A percentile compares a stretch with the other conserved stretches of the same genome.
These are phyloP conservation scores for Stagonosporopsis rhizophila DNA, from an alignment of 2,329 filamentous ascomycete genomes.

Conservation along the genomic window DNA sequence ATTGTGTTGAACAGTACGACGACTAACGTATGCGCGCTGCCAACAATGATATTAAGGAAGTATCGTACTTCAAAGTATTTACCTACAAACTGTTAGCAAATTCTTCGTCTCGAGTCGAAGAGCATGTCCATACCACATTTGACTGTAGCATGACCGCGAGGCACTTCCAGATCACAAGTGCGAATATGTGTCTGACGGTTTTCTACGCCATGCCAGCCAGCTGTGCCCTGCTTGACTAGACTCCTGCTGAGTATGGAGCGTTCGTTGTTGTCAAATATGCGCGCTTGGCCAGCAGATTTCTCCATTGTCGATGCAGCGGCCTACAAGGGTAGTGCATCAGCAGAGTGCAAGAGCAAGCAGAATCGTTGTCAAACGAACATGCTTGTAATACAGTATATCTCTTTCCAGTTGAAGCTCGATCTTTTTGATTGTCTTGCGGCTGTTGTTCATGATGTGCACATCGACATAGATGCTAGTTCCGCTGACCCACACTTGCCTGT, in stretches of 20 bases:
- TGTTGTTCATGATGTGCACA: slow-evolving; percentile 60
- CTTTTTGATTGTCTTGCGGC: slow-evolving; percentile 57
- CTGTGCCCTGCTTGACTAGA: slow-evolving; percentile 52
- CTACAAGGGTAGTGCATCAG: slow-evolving; percentile 39
- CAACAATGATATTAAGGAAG: slow-evolving; percentile 60
- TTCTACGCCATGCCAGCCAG: slow-evolving; percentile 58
- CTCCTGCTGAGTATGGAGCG: slow-evolving; percentile 55
- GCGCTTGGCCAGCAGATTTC: slow-evolving; percentile 58
- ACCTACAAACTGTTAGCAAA: slow-evolving; percentile 40
- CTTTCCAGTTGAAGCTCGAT: slow-evolving; percentile 61
- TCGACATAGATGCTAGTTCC: slow-evolving; percentile 63
- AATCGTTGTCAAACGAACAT: slow-evolving; percentile 41
- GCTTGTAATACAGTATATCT: slow-evolving; percentile 60
- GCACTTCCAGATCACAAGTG: slow-evolving; percentile 59
- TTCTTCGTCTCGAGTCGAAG: background rate
- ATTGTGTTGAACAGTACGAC: background rate
- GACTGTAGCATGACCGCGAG: slow-evolving; percentile 59
- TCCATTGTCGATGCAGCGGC: slow-evolving; percentile 58
- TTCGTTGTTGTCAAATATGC: slow-evolving; percentile 61
- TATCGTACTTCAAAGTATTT: slow-evolving; percentile 65
- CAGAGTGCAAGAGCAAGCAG: background rate
- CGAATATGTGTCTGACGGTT: slow-evolving; percentile 55
- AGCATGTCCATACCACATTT: slow-evolving; percentile 52
- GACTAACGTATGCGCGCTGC: slow-evolving; percentile 52
- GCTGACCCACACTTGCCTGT: slow-evolving; percentile 66